A percentile compares a stretch with the other conserved stretches of the same genome.
Evolutionary conservation across 345 rosid genomes (phyloP).

Genomic region (Camelina neglecta): DNA sequence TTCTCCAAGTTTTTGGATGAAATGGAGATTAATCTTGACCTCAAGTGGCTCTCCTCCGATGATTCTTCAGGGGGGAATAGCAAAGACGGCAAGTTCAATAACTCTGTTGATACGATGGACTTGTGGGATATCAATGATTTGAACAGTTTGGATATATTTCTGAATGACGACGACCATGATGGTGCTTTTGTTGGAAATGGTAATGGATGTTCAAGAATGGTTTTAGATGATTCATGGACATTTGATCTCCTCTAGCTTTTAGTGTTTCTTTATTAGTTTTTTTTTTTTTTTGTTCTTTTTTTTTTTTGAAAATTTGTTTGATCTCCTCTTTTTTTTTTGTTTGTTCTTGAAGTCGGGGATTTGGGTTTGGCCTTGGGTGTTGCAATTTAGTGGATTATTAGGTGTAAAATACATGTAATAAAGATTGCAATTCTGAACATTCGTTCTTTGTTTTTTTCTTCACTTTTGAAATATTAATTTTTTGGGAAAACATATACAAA

Average conservation of each 20-base stretch:
- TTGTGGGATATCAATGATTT: conserved; percentile 66
- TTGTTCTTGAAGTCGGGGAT: conserved; percentile 13
- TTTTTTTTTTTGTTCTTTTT: neutral
- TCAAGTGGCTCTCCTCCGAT: conserved; percentile 34
- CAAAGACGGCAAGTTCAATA: conserved; percentile 36
- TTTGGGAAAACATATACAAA: neutral
- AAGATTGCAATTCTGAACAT: conserved; percentile 30
- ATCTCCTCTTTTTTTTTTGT: conserved; percentile 6
- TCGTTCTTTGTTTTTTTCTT: conserved; percentile 8
- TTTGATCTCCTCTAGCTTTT: conserved; percentile 37
- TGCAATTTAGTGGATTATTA: conserved; percentile 30
- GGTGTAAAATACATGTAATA: conserved; percentile 38
- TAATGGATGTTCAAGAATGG: conserved; percentile 39
- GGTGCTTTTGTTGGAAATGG: conserved; percentile 41
- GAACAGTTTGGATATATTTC: conserved; percentile 63
- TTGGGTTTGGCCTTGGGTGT: conserved; percentile 22
- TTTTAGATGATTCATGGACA: conserved; percentile 44
- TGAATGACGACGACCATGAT: conserved; percentile 42
- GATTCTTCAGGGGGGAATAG: conserved; percentile 21
- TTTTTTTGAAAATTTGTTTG: neutral
- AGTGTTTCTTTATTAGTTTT: neutral
- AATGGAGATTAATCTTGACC: conserved; percentile 41
- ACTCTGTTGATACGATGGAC: conserved; percentile 38
- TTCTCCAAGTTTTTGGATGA: conserved; percentile 44
- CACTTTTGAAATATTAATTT: neutral